phyloP scores from a whole-genome alignment of 2,329 filamentous ascomycete species.

The Penicillium fuscoglaucum region DNA sequence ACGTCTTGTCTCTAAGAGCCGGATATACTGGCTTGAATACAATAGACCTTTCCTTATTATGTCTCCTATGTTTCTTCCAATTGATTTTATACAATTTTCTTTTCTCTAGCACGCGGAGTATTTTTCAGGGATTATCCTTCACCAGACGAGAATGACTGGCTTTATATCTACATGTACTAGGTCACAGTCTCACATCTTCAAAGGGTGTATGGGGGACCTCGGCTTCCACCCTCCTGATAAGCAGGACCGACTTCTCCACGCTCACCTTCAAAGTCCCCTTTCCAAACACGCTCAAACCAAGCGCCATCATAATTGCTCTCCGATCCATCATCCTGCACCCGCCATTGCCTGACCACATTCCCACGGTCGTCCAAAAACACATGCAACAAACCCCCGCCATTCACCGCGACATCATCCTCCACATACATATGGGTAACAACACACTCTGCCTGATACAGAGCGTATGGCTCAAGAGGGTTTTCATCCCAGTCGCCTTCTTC shows the following conservation, averaged over 20 bases:
- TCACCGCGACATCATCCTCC: conserved; percentile 10
- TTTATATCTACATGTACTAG: background rate
- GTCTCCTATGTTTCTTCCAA: too few relatives aligned
- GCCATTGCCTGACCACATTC: conserved; percentile 11
- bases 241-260: conserved; percentile 4
- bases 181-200: background rate
- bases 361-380: conserved; percentile 11
- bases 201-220: conserved; percentile 17
- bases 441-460: conserved; percentile 1
- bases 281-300: conserved; percentile 4
- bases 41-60: too few relatives aligned
- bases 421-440: conserved; percentile 11
- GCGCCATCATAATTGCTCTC: conserved; percentile 3
- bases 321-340: conserved; percentile 1
- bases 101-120: too few relatives aligned
- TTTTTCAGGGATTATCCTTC: too few relatives aligned
- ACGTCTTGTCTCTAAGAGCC: too few relatives aligned
- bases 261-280: background rate
- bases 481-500: background rate
- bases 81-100: too few relatives aligned
- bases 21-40: too few relatives aligned
- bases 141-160: background rate
- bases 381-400: conserved; percentile 7
- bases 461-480: background rate
- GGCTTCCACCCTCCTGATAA: conserved; percentile 15